Base-by-base conservation (phyloP, 768 basidiomycete species). In the Hygrophorus pudorinus region DNA sequence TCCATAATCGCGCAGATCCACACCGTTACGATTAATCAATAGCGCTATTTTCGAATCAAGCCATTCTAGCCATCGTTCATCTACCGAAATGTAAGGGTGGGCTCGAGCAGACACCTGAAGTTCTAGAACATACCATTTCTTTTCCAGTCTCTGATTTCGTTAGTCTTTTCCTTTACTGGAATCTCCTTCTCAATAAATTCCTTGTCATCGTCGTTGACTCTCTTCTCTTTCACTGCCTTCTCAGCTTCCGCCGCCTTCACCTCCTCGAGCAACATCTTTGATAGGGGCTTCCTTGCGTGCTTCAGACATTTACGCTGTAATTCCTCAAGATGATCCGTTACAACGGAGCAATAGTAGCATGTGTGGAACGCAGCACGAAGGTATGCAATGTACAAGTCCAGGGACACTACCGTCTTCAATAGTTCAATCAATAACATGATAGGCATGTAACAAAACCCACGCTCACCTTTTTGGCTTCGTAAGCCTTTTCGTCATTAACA, bases 261-360 rank as follows among this genome's bases (percentile, higher is more conserved):
- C 61, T 82, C 81, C 53, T 82, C 79, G 54, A 75, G 65, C 49
- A 72, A 55, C 46, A 70, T 64, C 63, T 80, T 79, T 47, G 76
- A 73, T 55, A 82, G 57, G 32, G 85, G 77, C 61, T 81, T 83
- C 65, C 94, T 78, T 51, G 85, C 72, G 67, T 99, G 96, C 68
- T 81, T 81, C 55, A 96, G 70, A 73, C 94, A 97, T 68, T 91
- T 90, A 60, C 90, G 79, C 64, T 91, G 83, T 56, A 99, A 74
- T 71, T 96, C 91, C 67, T 99, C 96, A 62, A 85, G 66, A 68
- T 91, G 91, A 67, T 94, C 85, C 61, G 82, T 85, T 53, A 88
- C 78, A 59, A 89, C 81, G 55, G 85, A 82, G 73, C 96, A 99
- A 68, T 99, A 99, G 67, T 94, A 99, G 77, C 96, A 96, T 58